phyloP scores from a whole-genome alignment of 805 yeast species.

The Cyberlindnera lachancei region DNA sequence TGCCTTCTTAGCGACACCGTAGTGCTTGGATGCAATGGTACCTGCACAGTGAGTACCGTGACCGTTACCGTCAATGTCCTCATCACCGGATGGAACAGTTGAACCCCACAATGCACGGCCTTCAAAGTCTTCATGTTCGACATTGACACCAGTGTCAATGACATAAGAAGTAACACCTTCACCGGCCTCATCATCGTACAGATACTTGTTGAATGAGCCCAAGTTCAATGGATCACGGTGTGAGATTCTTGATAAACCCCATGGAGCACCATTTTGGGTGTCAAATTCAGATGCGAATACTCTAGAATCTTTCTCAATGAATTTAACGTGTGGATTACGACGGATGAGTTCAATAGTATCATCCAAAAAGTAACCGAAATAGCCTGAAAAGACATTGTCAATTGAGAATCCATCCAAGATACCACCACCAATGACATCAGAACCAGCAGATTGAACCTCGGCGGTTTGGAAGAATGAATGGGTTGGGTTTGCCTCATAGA shows the following conservation, averaged over 20 bases:
- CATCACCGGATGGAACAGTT: conserved; percentile 66
- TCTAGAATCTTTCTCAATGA: conserved; percentile 68
- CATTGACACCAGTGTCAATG: conserved; percentile 83
- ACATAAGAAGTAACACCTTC: conserved; percentile 81
- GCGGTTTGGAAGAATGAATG: conserved; percentile 32
- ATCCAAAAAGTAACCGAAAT: conserved; percentile 77
- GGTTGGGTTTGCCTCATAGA: conserved; percentile 27
- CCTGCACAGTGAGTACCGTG: conserved; percentile 99
- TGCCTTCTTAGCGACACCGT: conserved; percentile 82
- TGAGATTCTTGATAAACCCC: conserved; percentile 91
- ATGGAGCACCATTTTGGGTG: conserved; percentile 79
- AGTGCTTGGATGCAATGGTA: conserved; percentile 72
- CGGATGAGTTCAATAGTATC: conserved; percentile 69
- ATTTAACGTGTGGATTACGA: conserved; percentile 53
- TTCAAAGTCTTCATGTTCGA: conserved; percentile 67
- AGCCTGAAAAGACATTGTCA: conserved; percentile 58
- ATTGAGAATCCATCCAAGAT: conserved; percentile 55
- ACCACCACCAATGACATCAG: conserved; percentile 52
- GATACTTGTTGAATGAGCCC: conserved; percentile 65
- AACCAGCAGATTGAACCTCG: conserved; percentile 19
- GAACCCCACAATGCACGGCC: conserved; percentile 86
- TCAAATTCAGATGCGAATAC: conserved; percentile 59
- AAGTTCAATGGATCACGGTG: conserved; percentile 67
- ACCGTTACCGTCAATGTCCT: conserved; percentile 77
- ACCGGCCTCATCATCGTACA: conserved; percentile 69